A percentile compares a stretch with the other conserved stretches of the same genome.
phyloP scores from a whole-genome alignment of 2,329 filamentous ascomycete species.

The Pezicula neosporulosa region DNA sequence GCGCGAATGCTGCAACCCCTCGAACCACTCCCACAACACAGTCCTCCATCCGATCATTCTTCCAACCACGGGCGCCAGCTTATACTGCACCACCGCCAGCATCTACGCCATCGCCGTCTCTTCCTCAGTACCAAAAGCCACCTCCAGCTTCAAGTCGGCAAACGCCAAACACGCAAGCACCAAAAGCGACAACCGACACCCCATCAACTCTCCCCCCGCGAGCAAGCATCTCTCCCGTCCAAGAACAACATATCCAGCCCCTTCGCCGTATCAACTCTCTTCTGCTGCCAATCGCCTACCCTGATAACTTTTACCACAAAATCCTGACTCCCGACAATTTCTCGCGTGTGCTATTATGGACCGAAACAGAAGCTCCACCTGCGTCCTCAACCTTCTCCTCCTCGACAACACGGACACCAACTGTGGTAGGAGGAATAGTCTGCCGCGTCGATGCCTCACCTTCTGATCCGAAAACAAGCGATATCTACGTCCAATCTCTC shows the following conservation, averaged over 20 bases:
- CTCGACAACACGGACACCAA: slow-evolving; percentile 28
- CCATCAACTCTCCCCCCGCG: slow-evolving; percentile 33
- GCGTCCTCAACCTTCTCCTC: neutral
- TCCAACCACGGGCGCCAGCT: slow-evolving; percentile 45
- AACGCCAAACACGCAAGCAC: slow-evolving; percentile 9
- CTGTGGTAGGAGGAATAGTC: slow-evolving; percentile 59
- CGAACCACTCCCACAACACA: slow-evolving; percentile 30
- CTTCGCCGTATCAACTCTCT: slow-evolving; percentile 63
- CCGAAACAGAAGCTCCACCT: slow-evolving; percentile 30
- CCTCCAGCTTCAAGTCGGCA: slow-evolving; percentile 18
- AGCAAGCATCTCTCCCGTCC: slow-evolving; percentile 50
- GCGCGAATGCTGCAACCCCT: neutral
- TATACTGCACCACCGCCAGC: slow-evolving; percentile 36
- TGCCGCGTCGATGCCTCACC: slow-evolving; percentile 53
- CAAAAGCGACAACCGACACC: slow-evolving; percentile 8
- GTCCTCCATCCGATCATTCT: slow-evolving; percentile 61
- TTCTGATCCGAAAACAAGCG: slow-evolving; percentile 21
- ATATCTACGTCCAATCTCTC: slow-evolving; percentile 63
- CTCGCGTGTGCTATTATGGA: slow-evolving; percentile 59
- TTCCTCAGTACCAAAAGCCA: slow-evolving; percentile 12
- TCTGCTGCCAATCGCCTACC: slow-evolving; percentile 60
- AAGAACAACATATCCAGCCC: slow-evolving; percentile 48
- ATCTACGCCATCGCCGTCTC: slow-evolving; percentile 5
- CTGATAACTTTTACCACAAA: slow-evolving; percentile 59
- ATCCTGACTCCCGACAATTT: slow-evolving; percentile 49